Evolutionary conservation across 192 early-diverging fungal species (phyloP).

Genomic region (Coemansia sp.): DNA sequence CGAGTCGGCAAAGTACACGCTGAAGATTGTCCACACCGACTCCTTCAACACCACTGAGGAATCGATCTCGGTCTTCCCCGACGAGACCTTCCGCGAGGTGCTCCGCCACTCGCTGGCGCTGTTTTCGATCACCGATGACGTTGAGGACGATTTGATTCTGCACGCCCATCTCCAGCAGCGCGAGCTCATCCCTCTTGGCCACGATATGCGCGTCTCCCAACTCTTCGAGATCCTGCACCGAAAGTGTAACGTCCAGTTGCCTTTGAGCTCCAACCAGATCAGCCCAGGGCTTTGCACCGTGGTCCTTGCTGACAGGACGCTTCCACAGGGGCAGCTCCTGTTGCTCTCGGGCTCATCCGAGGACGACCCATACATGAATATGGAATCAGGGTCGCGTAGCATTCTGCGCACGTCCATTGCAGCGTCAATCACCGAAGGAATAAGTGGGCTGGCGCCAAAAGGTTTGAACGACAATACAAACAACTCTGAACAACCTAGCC

Average conservation of each 20-base stretch:
- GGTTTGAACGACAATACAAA: background rate
- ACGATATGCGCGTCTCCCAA: constrained; percentile 14
- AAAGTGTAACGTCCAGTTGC: background rate
- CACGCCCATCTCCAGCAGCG: constrained; percentile 27
- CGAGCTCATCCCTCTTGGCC: constrained; percentile 24
- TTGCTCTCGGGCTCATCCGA: constrained; percentile 9
- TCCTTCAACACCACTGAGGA: constrained; percentile 25
- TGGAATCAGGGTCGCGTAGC: constrained; percentile 26
- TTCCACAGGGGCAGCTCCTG: constrained; percentile 27
- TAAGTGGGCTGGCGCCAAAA: constrained; percentile 10
- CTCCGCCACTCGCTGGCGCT: constrained; percentile 30
- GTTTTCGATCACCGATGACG: constrained; percentile 18
- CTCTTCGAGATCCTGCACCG: constrained; percentile 34
- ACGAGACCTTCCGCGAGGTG: constrained; percentile 42
- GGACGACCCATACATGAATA: constrained; percentile 34
- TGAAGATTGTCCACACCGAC: constrained; percentile 26
- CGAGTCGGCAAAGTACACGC: constrained; percentile 11
- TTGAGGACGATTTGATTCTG: constrained; percentile 12
- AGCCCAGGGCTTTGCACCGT: constrained; percentile 28
- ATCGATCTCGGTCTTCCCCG: constrained; percentile 21
- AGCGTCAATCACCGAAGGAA: constrained; percentile 26
- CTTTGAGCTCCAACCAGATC: constrained; percentile 16
- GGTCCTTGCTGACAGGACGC: constrained; percentile 26
- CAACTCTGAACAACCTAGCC: background rate
- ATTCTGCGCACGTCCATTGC: constrained; percentile 46